These are phyloP conservation scores for Coprinopsis cinerea DNA, from an alignment of 768 basidiomycete species.

Conservation along the genomic window DNA sequence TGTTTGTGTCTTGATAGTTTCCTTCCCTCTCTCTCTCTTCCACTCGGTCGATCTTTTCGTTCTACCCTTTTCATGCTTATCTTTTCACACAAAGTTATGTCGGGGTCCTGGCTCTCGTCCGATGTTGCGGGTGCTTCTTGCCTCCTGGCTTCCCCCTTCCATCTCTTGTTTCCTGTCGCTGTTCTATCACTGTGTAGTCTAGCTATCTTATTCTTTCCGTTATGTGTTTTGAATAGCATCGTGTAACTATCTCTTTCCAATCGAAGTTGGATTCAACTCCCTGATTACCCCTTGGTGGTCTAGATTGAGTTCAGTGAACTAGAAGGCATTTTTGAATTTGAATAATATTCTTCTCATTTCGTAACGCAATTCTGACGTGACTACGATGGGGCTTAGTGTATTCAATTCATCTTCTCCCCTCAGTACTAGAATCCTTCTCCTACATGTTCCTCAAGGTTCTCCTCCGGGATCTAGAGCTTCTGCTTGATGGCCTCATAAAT, in stretches of 20 bases:
- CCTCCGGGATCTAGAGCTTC: slow-evolving; percentile 1
- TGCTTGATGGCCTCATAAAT: slow-evolving; percentile 51
- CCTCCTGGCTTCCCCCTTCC: background rate
- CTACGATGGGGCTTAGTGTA: too few species aligned
- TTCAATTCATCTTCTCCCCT: background rate
- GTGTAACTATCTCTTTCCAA: too few species aligned
- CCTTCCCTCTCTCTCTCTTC: background rate
- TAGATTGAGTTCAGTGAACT: too few species aligned
- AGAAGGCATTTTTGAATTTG: too few species aligned
- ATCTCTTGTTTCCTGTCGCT: slow-evolving; percentile 7
- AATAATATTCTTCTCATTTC: too few species aligned
- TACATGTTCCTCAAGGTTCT: too few species aligned
- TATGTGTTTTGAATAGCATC: background rate
- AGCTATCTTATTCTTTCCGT: background rate
- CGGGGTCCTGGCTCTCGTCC: background rate
- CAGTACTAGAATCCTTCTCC: too few species aligned
- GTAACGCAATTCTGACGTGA: too few species aligned
- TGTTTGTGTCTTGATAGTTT: background rate
- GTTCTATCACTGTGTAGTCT: slow-evolving; percentile 2
- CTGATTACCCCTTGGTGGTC: too few species aligned
- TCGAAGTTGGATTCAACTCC: too few species aligned
- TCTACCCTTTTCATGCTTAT: background rate
- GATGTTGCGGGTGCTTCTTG: background rate
- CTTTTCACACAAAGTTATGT: background rate
- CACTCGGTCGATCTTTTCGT: background rate